These are phyloP conservation scores for Jackrogersella minutella DNA, from an alignment of 495 filamentous ascomycete genomes.

Conservation along the genomic window DNA sequence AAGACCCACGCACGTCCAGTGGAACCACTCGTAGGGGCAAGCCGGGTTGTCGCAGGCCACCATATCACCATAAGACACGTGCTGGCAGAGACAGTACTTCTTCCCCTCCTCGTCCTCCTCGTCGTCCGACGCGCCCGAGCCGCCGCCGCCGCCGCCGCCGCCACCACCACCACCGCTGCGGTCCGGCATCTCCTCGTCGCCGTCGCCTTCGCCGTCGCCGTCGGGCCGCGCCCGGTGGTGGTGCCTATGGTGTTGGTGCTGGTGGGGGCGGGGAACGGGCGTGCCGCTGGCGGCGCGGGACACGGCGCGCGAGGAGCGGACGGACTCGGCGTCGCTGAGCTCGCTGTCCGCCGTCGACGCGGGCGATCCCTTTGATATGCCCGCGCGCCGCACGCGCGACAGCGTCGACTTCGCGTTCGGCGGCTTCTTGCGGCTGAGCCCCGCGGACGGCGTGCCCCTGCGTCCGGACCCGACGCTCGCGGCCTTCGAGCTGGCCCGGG, in stretches of 20 bases:
- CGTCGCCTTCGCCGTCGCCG: slow-evolving; percentile 48
- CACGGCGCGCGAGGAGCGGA: slow-evolving; percentile 52
- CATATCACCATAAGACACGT: slow-evolving; percentile 96
- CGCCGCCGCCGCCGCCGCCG: slow-evolving; percentile 54
- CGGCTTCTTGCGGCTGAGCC: slow-evolving; percentile 59
- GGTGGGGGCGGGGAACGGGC: slow-evolving; percentile 53
- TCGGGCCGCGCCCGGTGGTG: too few species aligned
- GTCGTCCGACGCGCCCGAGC: slow-evolving; percentile 69
- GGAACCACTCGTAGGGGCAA: slow-evolving; percentile 97
- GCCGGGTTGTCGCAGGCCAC: slow-evolving; percentile 95
- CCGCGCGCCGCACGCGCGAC: slow-evolving; percentile 59
- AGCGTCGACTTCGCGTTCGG: slow-evolving; percentile 65
- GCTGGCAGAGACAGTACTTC: slow-evolving; percentile 92
- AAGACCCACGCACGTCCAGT: slow-evolving; percentile 93
- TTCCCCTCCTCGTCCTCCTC: slow-evolving; percentile 88
- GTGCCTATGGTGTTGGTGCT: slow-evolving; percentile 52
- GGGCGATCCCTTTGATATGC: slow-evolving; percentile 66
- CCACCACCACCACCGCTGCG: slow-evolving; percentile 53
- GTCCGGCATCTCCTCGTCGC: slow-evolving; percentile 49
- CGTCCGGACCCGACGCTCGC: slow-evolving; percentile 45
- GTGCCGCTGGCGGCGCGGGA: slow-evolving; percentile 56
- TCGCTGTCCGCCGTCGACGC: slow-evolving; percentile 66
- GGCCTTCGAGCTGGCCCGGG: slow-evolving; percentile 64
- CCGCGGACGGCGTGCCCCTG: slow-evolving; percentile 74
- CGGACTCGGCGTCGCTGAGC: slow-evolving; percentile 70